Evolutionary conservation across 768 basidiomycete genomes (phyloP).

Genomic region (Russula lepida): DNA sequence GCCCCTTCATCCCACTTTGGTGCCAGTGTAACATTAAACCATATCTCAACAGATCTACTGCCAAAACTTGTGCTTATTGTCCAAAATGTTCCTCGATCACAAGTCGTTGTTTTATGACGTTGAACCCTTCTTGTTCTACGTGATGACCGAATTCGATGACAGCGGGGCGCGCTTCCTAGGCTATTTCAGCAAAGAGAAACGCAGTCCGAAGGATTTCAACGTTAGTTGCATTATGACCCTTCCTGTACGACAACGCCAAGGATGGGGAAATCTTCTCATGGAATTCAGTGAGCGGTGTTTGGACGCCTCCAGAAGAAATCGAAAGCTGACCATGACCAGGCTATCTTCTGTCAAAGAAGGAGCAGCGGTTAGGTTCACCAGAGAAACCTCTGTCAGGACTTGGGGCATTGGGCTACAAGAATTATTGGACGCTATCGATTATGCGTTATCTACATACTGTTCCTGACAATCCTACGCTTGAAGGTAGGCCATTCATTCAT

Average conservation of each 20-base stretch:
- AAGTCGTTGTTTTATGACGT: slow-evolving; percentile 99
- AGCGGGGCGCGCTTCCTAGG: slow-evolving; percentile 90
- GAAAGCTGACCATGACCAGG: slow-evolving; percentile 40
- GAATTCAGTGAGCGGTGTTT: slow-evolving; percentile 78
- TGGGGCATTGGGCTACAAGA: slow-evolving; percentile 89
- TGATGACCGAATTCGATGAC: slow-evolving; percentile 88
- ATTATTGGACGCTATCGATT: slow-evolving; percentile 86
- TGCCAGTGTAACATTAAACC: not conserved
- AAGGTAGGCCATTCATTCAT: slow-evolving; percentile 46
- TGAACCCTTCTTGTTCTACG: slow-evolving; percentile 98
- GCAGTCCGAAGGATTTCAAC: slow-evolving; percentile 92
- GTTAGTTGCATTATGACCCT: slow-evolving; percentile 99
- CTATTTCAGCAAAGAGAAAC: slow-evolving; percentile 98
- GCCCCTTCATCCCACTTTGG: not conserved
- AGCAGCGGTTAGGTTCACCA: slow-evolving; percentile 81
- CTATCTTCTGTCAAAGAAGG: slow-evolving; percentile 93
- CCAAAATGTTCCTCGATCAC: slow-evolving; percentile 98
- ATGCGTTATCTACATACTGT: slow-evolving; percentile 68
- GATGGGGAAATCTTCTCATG: slow-evolving; percentile 95
- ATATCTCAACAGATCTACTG: slow-evolving; percentile 73
- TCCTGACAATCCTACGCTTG: slow-evolving; percentile 53
- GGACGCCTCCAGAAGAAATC: not conserved
- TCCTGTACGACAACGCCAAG: slow-evolving; percentile 87
- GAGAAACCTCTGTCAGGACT: slow-evolving; percentile 93
- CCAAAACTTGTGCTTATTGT: slow-evolving; percentile 93